Percentiles rank a stretch among this genome's conserved stretches.
These are phyloP conservation scores for Cnidoscolus chayamansa DNA, from an alignment of 441 rosid genomes.

Conservation along the genomic window DNA sequence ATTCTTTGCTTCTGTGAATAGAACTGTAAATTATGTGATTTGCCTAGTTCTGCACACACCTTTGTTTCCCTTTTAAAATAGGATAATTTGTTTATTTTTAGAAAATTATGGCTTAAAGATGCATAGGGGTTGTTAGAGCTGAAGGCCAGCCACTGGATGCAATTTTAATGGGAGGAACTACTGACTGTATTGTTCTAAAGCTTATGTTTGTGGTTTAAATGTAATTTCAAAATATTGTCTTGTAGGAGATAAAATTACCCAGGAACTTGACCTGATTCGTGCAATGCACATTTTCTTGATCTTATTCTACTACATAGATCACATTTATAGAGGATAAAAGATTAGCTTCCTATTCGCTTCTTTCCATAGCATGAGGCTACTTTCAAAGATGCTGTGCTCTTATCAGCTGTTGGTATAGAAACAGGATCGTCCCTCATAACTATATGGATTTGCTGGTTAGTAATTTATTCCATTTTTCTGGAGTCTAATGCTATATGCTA, in stretches of 20 bases:
- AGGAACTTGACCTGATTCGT: background rate
- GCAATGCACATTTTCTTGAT: background rate
- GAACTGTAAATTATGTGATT: background rate
- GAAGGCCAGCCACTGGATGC: background rate
- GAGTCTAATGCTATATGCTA: background rate
- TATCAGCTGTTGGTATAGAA: background rate
- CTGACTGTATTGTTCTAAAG: background rate
- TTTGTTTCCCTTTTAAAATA: background rate
- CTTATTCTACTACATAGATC: background rate
- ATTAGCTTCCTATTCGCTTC: background rate
- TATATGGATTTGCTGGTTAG: too few relatives aligned
- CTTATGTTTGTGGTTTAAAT: background rate
- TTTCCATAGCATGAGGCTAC: background rate
- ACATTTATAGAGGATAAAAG: background rate
- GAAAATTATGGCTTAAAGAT: background rate
- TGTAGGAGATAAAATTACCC: background rate
- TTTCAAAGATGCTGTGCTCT: background rate
- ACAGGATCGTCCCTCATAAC: too few relatives aligned
- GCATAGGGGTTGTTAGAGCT: background rate
- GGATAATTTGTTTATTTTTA: background rate
- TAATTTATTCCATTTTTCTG: too few relatives aligned
- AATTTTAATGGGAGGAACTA: background rate
- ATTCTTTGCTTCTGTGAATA: background rate
- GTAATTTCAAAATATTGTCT: background rate
- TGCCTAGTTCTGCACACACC: background rate